A percentile compares a stretch with the other conserved stretches of the same genome.
Conservation (phyloP, 768 basidiomycete species). For the Arthromyces matolae region DNA sequence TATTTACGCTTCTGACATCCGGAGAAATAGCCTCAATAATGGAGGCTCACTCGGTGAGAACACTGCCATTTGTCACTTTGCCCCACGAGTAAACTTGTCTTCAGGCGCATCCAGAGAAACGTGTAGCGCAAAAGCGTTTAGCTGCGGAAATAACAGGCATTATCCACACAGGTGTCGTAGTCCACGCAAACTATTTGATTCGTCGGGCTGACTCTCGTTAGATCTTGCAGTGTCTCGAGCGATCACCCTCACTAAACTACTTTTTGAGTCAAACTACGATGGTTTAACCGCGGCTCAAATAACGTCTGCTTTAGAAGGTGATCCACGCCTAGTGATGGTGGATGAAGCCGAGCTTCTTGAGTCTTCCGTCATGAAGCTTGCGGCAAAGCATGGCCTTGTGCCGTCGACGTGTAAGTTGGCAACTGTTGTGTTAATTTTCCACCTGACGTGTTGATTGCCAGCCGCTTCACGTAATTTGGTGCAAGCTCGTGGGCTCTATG, state of each 20-base stretch:
- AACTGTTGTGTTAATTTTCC: too few relatives aligned
- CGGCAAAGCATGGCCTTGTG: conserved; percentile 52
- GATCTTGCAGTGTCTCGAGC: conserved; percentile 38
- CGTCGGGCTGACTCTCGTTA: conserved; percentile 16
- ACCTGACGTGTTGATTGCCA: conserved; percentile 26
- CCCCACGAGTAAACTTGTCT: not conserved
- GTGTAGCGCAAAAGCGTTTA: conserved; percentile 44
- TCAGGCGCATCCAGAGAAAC: conserved; percentile 39
- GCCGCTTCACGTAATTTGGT: conserved; percentile 66
- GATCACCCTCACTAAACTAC: conserved; percentile 38
- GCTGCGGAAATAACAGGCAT: conserved; percentile 54
- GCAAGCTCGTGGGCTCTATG: conserved; percentile 62
- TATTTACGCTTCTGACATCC: conserved; percentile 75
- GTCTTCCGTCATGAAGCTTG: conserved; percentile 57
- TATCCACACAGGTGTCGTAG: conserved; percentile 36
- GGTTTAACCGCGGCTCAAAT: conserved; percentile 54
- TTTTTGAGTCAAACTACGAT: conserved; percentile 42
- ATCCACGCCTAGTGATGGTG: conserved; percentile 60
- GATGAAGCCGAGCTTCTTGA: conserved; percentile 48
- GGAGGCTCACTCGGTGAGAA: conserved; percentile 51
- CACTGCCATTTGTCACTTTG: not conserved
- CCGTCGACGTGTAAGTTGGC: conserved; percentile 59
- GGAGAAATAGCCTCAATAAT: conserved; percentile 55
- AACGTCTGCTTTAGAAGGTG: conserved; percentile 55
- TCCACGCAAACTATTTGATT: conserved; percentile 3